Percentiles rank a stretch among this genome's conserved stretches.
Conservation (phyloP, 768 basidiomycete species). For the Russula brevipes region DNA sequence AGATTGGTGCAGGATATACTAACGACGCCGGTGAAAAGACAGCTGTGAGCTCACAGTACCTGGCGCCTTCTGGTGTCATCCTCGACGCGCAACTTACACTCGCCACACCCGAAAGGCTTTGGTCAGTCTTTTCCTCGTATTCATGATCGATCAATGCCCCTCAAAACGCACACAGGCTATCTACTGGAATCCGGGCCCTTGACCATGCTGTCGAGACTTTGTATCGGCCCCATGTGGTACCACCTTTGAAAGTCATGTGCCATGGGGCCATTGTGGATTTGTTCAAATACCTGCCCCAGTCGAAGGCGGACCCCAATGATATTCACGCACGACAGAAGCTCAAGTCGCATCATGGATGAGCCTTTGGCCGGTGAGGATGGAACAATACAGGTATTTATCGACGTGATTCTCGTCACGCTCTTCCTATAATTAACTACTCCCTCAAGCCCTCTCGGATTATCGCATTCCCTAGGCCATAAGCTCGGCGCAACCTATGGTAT, state of each 20-base stretch:
- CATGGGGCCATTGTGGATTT: conserved; percentile 64
- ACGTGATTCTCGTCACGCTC: background rate
- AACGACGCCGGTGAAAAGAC: conserved; percentile 65
- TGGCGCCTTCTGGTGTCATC: conserved; percentile 71
- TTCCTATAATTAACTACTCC: background rate
- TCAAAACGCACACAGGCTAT: conserved; percentile 46
- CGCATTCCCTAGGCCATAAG: conserved; percentile 69
- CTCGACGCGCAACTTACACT: conserved; percentile 73
- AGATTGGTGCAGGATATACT: conserved; percentile 68
- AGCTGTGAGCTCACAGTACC: conserved; percentile 47
- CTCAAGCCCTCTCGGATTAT: conserved; percentile 60
- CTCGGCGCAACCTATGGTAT: conserved; percentile 70
- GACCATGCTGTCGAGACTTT: conserved; percentile 70
- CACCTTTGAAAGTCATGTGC: conserved; percentile 58
- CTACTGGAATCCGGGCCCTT: conserved; percentile 74
- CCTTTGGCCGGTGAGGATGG: conserved; percentile 58
- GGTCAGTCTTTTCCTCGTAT: conserved; percentile 39
- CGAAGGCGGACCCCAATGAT: conserved; percentile 52
- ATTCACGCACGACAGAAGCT: conserved; percentile 53
- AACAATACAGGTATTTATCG: conserved; percentile 45
- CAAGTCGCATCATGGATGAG: conserved; percentile 80
- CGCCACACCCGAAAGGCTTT: conserved; percentile 66
- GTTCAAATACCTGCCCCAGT: conserved; percentile 65
- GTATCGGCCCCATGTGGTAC: conserved; percentile 50
- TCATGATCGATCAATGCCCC: background rate